phyloP scores from a whole-genome alignment of 1,284 basidiomycete species.

The Cutaneotrichosporon arboriforme region DNA sequence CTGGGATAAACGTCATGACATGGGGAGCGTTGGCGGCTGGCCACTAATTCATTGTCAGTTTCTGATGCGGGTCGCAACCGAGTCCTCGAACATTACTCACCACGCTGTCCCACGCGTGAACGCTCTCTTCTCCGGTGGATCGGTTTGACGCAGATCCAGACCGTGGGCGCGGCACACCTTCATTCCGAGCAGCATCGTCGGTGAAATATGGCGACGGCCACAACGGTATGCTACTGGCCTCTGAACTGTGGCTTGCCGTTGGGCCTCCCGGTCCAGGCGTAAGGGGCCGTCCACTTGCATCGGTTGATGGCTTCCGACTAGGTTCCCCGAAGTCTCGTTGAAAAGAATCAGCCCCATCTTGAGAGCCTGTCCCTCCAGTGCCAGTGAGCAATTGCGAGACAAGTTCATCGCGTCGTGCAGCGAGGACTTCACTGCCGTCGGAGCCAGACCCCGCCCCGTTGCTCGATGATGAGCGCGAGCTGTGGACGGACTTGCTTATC shows the following conservation, averaged over 20 bases:
- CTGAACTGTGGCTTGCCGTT: too few relatives aligned
- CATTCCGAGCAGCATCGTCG: too few relatives aligned
- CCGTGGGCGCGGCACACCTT: too few relatives aligned
- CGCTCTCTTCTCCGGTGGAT: constrained; percentile 6
- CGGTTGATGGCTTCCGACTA: too few relatives aligned
- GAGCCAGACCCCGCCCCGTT: not conserved
- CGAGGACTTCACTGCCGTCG: constrained; percentile 10
- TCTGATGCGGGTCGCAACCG: too few relatives aligned
- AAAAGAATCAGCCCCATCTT: too few relatives aligned
- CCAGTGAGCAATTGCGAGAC: constrained; percentile 7
- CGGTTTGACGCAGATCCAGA: too few relatives aligned
- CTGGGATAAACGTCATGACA: constrained; percentile 8
- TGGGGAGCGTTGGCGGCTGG: constrained; percentile 27
- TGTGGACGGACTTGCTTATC: constrained; percentile 8
- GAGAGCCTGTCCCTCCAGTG: not conserved
- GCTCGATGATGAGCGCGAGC: constrained; percentile 16
- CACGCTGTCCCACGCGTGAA: constrained; percentile 46
- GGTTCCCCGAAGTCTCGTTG: too few relatives aligned
- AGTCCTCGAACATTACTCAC: constrained; percentile 28
- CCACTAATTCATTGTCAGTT: constrained; percentile 27
- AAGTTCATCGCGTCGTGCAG: constrained; percentile 11
- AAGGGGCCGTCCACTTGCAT: too few relatives aligned
- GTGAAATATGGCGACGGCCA: too few relatives aligned
- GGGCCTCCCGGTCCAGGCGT: too few relatives aligned
- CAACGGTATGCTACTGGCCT: too few relatives aligned